phyloP scores from a whole-genome alignment of 805 yeast genomes.

The Barnettozyma pratensis region DNA sequence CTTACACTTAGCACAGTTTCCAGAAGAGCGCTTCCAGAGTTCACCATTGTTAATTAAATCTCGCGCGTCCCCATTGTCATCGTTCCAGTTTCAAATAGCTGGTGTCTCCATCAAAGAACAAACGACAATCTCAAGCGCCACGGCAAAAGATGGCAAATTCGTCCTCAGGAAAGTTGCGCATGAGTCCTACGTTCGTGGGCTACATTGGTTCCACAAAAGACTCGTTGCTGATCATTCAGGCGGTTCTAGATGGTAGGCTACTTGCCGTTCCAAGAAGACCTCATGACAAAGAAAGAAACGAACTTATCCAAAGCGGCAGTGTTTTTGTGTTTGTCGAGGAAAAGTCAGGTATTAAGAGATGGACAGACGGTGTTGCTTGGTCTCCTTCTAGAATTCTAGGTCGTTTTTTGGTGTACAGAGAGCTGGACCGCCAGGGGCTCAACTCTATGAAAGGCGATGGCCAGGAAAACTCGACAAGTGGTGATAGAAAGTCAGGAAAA shows the following conservation, averaged over 20 bases:
- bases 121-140: not conserved
- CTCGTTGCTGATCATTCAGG: slow-evolving; percentile 77
- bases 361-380: slow-evolving; percentile 98
- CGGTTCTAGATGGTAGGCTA: slow-evolving; percentile 58
- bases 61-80: too few species aligned
- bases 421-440: slow-evolving; percentile 42
- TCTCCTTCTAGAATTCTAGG: slow-evolving; percentile 87
- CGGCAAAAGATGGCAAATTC: not conserved
- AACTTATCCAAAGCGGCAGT: slow-evolving; percentile 67
- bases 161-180: slow-evolving; percentile 1
- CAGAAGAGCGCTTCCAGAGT: too few species aligned
- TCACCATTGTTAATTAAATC: too few species aligned
- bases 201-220: slow-evolving; percentile 79
- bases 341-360: slow-evolving; percentile 76
- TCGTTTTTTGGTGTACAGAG: slow-evolving; percentile 78
- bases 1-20: too few species aligned
- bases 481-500: slow-evolving; percentile 1
- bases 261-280: slow-evolving; percentile 72
- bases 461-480: slow-evolving; percentile 12
- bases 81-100: too few species aligned
- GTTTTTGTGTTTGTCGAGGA: slow-evolving; percentile 85
- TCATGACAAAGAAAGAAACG: slow-evolving; percentile 66
- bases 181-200: slow-evolving; percentile 31
- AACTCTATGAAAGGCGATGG: slow-evolving; percentile 36
- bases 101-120: too few species aligned